These are phyloP conservation scores for Cercospora nicotianae DNA, from an alignment of 2,329 filamentous ascomycete species.

Conservation along the genomic window DNA sequence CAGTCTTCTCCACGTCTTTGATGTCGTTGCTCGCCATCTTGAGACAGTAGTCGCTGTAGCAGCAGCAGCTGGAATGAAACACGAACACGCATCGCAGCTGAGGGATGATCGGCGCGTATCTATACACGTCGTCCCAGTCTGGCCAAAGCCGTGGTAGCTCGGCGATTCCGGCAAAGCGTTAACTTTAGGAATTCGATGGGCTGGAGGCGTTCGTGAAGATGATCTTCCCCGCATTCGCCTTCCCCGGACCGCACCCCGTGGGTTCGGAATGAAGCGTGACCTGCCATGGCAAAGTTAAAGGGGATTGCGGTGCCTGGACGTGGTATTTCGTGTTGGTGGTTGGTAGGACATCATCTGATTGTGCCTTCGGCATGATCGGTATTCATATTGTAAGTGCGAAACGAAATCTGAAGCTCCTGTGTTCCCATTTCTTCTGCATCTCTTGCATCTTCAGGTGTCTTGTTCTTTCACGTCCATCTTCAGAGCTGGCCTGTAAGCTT, in stretches of 20 bases:
- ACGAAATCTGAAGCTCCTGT: too few relatives aligned
- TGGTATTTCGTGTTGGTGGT: neutral
- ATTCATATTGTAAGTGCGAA: too few relatives aligned
- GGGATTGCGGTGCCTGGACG: neutral
- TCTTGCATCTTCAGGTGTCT: neutral
- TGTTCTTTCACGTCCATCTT: neutral
- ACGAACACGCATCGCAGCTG: neutral
- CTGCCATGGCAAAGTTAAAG: conserved; percentile 2
- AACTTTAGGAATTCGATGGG: neutral
- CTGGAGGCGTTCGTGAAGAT: neutral
- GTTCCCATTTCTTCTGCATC: neutral
- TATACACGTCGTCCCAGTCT: neutral
- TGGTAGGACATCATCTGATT: neutral
- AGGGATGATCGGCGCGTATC: neutral
- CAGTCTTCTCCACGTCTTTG: conserved; percentile 6
- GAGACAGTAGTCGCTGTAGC: neutral
- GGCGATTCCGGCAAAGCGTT: conserved; percentile 3
- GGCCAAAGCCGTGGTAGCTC: conserved; percentile 4
- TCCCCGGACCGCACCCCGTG: neutral
- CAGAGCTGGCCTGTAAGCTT: neutral
- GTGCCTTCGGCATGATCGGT: neutral
- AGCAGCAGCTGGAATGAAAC: neutral
- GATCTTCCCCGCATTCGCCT: neutral
- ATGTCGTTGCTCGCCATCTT: conserved; percentile 2
- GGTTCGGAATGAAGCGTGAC: neutral